These are phyloP conservation scores for Butyriboletus appendiculatus DNA, from an alignment of 1,284 basidiomycete species.

Conservation along the genomic window DNA sequence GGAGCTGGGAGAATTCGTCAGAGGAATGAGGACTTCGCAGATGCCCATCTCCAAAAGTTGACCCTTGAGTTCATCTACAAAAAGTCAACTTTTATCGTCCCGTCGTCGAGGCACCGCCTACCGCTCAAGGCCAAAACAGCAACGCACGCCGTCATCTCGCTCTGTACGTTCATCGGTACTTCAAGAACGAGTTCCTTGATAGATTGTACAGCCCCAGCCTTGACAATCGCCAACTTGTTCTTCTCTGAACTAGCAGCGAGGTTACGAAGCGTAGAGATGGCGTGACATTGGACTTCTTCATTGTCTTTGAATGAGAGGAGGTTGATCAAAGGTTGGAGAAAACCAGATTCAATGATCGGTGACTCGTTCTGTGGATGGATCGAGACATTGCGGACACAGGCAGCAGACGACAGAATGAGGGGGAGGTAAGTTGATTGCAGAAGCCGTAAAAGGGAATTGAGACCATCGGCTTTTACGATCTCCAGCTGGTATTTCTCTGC, in stretches of 20 bases:
- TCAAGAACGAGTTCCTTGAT: constrained; percentile 97
- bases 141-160: constrained; percentile 99
- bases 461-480: constrained; percentile 95
- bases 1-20: constrained; percentile 94
- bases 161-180: constrained; percentile 96
- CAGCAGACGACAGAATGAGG: constrained; percentile 97
- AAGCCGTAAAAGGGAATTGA: constrained; percentile 91
- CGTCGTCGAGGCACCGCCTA: constrained; percentile 38
- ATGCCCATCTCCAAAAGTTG: constrained; percentile 98
- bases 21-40: constrained; percentile 94
- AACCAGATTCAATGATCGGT: constrained; percentile 98
- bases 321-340: constrained; percentile 95
- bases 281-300: constrained; percentile 99
- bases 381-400: constrained; percentile 98
- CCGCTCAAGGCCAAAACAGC: constrained; percentile 93
- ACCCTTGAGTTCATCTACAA: constrained; percentile 88
- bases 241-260: constrained; percentile 97
- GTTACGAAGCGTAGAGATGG: constrained; percentile 98
- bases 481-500: constrained; percentile 98
- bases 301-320: constrained; percentile 98
- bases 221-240: constrained; percentile 98
- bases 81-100: constrained; percentile 8
- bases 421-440: constrained; percentile 97
- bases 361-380: constrained; percentile 99
- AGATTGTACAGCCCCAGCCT: constrained; percentile 96